Evolutionary conservation across 257 asterid species (phyloP).

Genomic region (Henckelia pumila): DNA sequence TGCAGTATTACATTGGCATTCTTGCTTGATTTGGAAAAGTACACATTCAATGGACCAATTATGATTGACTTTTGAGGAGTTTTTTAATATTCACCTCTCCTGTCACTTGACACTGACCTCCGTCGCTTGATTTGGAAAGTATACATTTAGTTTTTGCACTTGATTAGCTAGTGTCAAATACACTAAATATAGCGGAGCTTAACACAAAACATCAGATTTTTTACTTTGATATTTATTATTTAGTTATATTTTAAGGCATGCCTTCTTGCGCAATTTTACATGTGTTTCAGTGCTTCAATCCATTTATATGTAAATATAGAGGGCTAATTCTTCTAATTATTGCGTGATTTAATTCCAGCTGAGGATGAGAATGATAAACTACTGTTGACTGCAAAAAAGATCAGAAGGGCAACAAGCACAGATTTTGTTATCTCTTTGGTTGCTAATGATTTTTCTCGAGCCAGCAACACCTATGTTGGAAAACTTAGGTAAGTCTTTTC

Average conservation of each 20-base stretch:
- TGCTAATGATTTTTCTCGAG: slow-evolving; percentile 80
- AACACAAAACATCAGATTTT: too few relatives aligned
- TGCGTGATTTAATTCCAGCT: slow-evolving; percentile 46
- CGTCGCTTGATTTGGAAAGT: too few relatives aligned
- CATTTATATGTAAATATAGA: not conserved
- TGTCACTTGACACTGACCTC: too few relatives aligned
- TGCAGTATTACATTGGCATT: not conserved
- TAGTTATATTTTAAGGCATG: too few relatives aligned
- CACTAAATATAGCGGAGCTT: too few relatives aligned
- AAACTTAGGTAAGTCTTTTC: slow-evolving; percentile 56
- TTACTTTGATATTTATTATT: not conserved
- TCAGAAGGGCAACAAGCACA: slow-evolving; percentile 81
- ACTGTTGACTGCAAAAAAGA: slow-evolving; percentile 72
- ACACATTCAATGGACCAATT: not conserved
- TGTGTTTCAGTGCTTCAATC: not conserved
- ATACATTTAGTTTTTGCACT: too few relatives aligned
- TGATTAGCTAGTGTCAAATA: too few relatives aligned
- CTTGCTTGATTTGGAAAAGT: not conserved
- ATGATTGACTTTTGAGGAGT: not conserved
- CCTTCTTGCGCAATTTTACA: not conserved
- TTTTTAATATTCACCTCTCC: too few relatives aligned
- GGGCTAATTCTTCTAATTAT: slow-evolving; percentile 21
- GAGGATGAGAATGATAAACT: slow-evolving; percentile 69
- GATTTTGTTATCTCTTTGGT: slow-evolving; percentile 79
- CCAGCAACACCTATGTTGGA: slow-evolving; percentile 87